Evolutionary conservation across 2,329 filamentous ascomycete genomes (phyloP).

Genomic region (Penicillium janthinellum): DNA sequence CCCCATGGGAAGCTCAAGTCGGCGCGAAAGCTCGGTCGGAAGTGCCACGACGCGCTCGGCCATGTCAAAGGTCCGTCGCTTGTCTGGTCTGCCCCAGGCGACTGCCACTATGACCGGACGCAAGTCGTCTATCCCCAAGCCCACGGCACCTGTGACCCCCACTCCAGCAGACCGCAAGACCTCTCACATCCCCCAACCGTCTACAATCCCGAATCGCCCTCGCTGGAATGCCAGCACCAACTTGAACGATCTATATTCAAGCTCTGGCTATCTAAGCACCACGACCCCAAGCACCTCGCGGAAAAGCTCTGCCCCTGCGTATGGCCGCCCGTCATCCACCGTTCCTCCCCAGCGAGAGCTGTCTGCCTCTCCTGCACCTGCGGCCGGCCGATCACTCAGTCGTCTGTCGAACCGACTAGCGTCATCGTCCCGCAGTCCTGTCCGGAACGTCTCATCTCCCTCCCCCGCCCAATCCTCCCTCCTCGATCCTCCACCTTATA

Average conservation of each 20-base stretch:
- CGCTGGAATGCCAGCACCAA: conserved; percentile 73
- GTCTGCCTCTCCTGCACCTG: conserved; percentile 43
- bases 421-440: conserved; percentile 34
- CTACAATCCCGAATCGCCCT: conserved; percentile 59
- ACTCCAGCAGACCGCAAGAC: conserved; percentile 45
- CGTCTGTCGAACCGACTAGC: conserved; percentile 37
- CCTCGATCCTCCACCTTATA: conserved; percentile 47
- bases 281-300: conserved; percentile 61
- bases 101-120: conserved; percentile 31
- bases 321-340: conserved; percentile 44
- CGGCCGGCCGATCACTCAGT: conserved; percentile 33
- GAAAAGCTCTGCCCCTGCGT: conserved; percentile 35
- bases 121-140: conserved; percentile 44
- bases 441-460: conserved; percentile 30
- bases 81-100: conserved; percentile 51
- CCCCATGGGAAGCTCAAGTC: conserved; percentile 49
- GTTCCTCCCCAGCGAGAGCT: conserved; percentile 47
- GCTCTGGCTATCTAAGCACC: conserved; percentile 62
- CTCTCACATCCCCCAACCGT: conserved; percentile 50
- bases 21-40: conserved; percentile 50
- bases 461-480: conserved; percentile 30
- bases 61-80: conserved; percentile 46
- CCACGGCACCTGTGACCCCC: conserved; percentile 53
- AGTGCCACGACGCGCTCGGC: conserved; percentile 44
- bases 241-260: conserved; percentile 63